Evolutionary conservation across 2,329 filamentous ascomycete genomes (phyloP).

Genomic region (Fusarium sp.): DNA sequence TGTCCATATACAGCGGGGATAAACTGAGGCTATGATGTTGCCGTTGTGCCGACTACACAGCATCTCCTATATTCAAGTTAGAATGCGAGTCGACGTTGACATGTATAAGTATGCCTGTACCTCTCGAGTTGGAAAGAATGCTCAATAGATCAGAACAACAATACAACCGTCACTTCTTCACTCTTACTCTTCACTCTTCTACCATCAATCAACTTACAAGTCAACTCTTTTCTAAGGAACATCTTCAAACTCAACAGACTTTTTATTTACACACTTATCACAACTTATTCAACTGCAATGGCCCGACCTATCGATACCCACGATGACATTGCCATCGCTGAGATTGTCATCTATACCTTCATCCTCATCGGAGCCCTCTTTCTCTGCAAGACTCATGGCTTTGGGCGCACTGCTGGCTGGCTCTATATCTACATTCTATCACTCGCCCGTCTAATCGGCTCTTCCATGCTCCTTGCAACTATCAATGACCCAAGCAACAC

Average conservation of each 20-base stretch:
- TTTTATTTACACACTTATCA: neutral
- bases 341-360: conserved; percentile 48
- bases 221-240: neutral
- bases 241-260: neutral
- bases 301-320: conserved; percentile 44
- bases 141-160: neutral
- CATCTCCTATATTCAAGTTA: neutral
- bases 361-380: conserved; percentile 47
- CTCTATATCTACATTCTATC: conserved; percentile 70
- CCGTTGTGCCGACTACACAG: conserved; percentile 13
- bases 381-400: conserved; percentile 63
- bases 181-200: neutral
- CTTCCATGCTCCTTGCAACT: conserved; percentile 57
- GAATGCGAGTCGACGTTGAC: neutral
- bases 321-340: conserved; percentile 50
- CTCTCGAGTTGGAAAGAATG: neutral
- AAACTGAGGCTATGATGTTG: conserved; percentile 18
- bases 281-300: conserved; percentile 23
- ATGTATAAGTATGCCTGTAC: conserved; percentile 28
- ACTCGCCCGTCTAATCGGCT: conserved; percentile 67
- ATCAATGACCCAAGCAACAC: conserved; percentile 63
- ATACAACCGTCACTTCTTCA: neutral
- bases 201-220: neutral
- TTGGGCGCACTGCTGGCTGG: conserved; percentile 69
- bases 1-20: neutral